Conservation (phyloP, 306 rosid species). For the Dalbergia oliveri region DNA sequence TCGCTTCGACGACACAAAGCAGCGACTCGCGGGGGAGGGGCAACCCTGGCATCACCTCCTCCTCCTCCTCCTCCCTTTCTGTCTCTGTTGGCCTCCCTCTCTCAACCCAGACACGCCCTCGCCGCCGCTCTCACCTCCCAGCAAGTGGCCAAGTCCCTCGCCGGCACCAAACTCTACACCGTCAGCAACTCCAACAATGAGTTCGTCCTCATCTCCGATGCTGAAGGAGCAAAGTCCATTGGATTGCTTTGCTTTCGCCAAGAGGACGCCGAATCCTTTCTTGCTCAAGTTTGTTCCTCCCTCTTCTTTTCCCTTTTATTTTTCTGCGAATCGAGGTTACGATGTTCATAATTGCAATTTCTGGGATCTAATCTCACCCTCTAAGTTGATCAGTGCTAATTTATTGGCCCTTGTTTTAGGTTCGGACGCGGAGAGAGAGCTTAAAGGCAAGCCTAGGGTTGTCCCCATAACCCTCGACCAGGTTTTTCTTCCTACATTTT, state of each 20-base stretch:
- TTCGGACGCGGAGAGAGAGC: constrained; percentile 73
- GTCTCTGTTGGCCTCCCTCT: constrained; percentile 56
- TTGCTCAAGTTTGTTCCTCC: constrained; percentile 70
- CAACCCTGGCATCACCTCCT: constrained; percentile 47
- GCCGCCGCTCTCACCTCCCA: constrained; percentile 76
- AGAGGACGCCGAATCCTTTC: constrained; percentile 92
- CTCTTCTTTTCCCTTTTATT: no score
- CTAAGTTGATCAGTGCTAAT: background rate
- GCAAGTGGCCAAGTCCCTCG: constrained; percentile 76
- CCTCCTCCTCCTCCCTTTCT: constrained; percentile 4
- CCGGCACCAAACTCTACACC: constrained; percentile 87
- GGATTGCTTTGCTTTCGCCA: constrained; percentile 94
- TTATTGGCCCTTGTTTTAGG: constrained; percentile 56
- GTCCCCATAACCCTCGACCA: constrained; percentile 91
- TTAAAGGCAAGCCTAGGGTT: constrained; percentile 77
- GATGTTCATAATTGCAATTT: background rate
- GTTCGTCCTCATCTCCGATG: constrained; percentile 90
- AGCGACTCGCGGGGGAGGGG: constrained; percentile 55
- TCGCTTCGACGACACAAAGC: constrained; percentile 64
- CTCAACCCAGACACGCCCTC: constrained; percentile 63
- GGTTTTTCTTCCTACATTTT: constrained; percentile 52
- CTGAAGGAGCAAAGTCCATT: constrained; percentile 79
- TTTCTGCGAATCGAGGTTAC: background rate
- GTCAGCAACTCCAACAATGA: constrained; percentile 95
- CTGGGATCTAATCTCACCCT: background rate